Evolutionary conservation across 148 eudicot genomes (phyloP).

Genomic region (Camellia japonica): DNA sequence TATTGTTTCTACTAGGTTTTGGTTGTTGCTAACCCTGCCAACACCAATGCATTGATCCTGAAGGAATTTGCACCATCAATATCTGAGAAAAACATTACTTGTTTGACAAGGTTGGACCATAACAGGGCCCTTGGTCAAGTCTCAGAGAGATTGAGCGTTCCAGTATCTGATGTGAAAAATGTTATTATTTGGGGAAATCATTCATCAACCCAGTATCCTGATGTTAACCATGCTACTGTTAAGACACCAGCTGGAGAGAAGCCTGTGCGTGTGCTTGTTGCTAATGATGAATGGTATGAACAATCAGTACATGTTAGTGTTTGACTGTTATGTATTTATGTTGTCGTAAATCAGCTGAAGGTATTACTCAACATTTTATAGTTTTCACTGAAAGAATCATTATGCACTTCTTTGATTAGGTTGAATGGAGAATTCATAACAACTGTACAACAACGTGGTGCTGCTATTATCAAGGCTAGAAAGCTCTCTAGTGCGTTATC

Average conservation of each 20-base stretch:
- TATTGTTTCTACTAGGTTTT: constrained; percentile 50
- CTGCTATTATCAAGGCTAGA: constrained; percentile 96
- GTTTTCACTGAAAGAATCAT: background rate
- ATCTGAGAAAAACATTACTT: constrained; percentile 84
- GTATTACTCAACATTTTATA: background rate
- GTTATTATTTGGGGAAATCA: constrained; percentile 99
- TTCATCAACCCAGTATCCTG: constrained; percentile 95
- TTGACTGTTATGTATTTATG: background rate
- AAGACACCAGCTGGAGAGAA: constrained; percentile 79
- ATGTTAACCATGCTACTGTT: constrained; percentile 95
- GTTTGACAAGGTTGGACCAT: constrained; percentile 94
- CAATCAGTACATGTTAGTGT: background rate
- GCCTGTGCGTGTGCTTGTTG: constrained; percentile 83
- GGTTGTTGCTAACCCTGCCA: constrained; percentile 99
- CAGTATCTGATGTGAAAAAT: constrained; percentile 89
- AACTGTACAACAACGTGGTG: constrained; percentile 97
- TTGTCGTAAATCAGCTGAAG: background rate
- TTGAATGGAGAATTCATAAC: constrained; percentile 81
- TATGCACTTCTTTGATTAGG: constrained; percentile 37
- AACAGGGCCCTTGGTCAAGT: constrained; percentile 98
- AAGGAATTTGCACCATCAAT: constrained; percentile 98
- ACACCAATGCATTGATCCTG: constrained; percentile 94
- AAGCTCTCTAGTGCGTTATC: constrained; percentile 97
- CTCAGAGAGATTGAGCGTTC: constrained; percentile 82
- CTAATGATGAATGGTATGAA: constrained; percentile 79